A percentile compares a stretch with the other conserved stretches of the same genome.
Evolutionary conservation across 192 early-diverging fungal species (phyloP).

Genomic region (Entomortierella lignicola): DNA sequence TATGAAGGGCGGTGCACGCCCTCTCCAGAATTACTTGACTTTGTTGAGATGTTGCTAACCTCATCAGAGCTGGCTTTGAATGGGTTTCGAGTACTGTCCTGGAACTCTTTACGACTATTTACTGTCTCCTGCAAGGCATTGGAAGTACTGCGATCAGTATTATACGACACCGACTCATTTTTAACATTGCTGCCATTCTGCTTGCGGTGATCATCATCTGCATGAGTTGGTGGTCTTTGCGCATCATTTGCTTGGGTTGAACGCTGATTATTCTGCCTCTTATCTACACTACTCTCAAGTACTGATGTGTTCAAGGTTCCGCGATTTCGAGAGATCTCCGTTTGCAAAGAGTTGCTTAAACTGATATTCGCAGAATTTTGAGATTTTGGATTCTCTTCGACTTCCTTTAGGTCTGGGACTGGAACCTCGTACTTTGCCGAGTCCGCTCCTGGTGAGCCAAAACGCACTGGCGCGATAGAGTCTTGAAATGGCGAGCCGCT

Average conservation of each 20-base stretch:
- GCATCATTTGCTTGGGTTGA: no score
- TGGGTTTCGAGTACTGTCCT: neutral
- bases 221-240: no score
- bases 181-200: no score
- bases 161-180: no score
- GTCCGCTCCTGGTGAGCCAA: conserved; percentile 13
- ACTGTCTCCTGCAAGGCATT: neutral
- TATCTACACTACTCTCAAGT: neutral
- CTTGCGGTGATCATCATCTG: no score
- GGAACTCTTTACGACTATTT: neutral
- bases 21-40: no score
- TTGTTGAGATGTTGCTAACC: no score
- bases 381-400: neutral
- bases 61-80: no score
- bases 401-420: neutral
- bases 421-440: neutral
- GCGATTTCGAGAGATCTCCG: neutral
- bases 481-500: conserved; percentile 37
- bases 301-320: neutral
- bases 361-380: neutral
- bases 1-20: no score
- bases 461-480: conserved; percentile 29
- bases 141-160: neutral
- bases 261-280: neutral
- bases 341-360: neutral